Evolutionary conservation across 2,329 filamentous ascomycete genomes (phyloP).

Genomic region (Verticillium isaacii): DNA sequence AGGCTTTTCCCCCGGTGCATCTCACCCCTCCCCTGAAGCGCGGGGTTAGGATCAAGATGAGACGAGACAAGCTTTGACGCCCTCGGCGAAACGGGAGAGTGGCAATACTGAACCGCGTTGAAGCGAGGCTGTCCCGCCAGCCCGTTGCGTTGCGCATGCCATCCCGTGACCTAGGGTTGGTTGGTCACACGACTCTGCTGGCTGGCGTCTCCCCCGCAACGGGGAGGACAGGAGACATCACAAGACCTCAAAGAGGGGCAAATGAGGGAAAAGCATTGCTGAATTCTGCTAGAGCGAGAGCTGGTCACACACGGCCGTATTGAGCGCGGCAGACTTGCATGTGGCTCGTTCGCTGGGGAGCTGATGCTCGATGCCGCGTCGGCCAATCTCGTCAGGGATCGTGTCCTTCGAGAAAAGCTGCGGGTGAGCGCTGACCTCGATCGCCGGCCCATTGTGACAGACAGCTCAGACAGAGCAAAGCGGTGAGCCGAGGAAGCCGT

Average conservation of each 20-base stretch:
- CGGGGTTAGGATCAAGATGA: conserved; percentile 1
- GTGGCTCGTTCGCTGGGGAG: neutral
- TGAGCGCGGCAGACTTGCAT: neutral
- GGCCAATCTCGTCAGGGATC: neutral
- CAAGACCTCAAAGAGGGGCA: neutral
- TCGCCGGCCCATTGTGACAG: neutral
- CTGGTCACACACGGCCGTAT: neutral
- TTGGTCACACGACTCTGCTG: conserved; percentile 1
- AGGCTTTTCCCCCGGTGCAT: neutral
- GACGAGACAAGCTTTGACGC: conserved; percentile 3
- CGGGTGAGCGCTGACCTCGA: neutral
- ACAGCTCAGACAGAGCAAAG: neutral
- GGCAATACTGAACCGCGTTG: neutral
- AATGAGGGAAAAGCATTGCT: neutral
- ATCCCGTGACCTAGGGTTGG: neutral
- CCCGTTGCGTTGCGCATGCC: neutral
- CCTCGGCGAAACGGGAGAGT: neutral
- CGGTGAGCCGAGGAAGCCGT: neutral
- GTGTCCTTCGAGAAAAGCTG: neutral
- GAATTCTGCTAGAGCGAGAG: neutral
- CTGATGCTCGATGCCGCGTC: neutral
- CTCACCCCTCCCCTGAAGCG: neutral
- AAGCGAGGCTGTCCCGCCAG: neutral
- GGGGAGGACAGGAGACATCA: neutral
- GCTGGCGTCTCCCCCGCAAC: conserved; percentile 1